Evolutionary conservation across 2,329 filamentous ascomycete species (phyloP).

Genomic region (Cladosporium halotolerans): DNA sequence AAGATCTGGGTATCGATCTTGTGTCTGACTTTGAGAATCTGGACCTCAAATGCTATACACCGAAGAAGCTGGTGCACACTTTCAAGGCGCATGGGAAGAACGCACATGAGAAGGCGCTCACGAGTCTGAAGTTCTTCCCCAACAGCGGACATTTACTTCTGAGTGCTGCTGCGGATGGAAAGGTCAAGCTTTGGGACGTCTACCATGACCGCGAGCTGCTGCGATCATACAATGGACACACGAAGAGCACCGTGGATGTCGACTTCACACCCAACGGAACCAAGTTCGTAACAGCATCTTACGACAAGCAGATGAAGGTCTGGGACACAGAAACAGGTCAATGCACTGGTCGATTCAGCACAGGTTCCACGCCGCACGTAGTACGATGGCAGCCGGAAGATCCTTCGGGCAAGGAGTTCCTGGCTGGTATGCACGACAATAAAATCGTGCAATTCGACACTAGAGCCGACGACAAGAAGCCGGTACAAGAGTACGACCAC

Average conservation of each 20-base stretch:
- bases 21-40: constrained; percentile 69
- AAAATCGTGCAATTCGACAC: constrained; percentile 98
- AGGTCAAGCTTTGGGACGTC: constrained; percentile 89
- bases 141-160: constrained; percentile 79
- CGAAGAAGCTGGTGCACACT: constrained; percentile 86
- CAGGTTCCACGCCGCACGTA: constrained; percentile 91
- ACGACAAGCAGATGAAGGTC: constrained; percentile 91
- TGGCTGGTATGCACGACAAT: constrained; percentile 97
- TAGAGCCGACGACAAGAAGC: constrained; percentile 48
- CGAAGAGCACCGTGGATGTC: constrained; percentile 82
- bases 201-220: constrained; percentile 85
- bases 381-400: constrained; percentile 83
- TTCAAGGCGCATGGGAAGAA: constrained; percentile 66
- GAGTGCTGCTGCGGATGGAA: constrained; percentile 82
- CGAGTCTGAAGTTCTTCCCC: constrained; percentile 85
- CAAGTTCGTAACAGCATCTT: constrained; percentile 84
- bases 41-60: constrained; percentile 56
- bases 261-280: constrained; percentile 78
- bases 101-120: constrained; percentile 67
- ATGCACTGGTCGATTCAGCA: constrained; percentile 82
- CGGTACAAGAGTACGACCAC: constrained; percentile 97
- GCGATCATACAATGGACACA: constrained; percentile 85
- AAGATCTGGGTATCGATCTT: constrained; percentile 80
- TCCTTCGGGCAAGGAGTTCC: constrained; percentile 76
- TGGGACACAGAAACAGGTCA: constrained; percentile 96